Conservation (phyloP, 139 green algal species). For the Eudorina sp. region DNA sequence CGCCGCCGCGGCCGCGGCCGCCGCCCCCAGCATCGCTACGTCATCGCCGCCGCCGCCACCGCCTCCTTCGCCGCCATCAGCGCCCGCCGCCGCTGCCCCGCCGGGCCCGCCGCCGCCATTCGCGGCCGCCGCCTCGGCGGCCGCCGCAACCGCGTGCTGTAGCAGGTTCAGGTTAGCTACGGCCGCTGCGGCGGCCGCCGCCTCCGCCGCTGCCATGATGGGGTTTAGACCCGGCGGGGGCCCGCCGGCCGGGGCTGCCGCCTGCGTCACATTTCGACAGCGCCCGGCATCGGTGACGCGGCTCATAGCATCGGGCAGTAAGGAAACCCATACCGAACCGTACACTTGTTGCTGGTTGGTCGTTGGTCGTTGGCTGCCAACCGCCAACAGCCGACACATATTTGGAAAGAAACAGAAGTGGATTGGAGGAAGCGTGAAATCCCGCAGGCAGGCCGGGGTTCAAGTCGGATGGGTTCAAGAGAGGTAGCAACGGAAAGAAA, state of each 20-base stretch:
- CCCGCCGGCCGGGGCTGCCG: background rate
- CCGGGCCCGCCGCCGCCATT: background rate
- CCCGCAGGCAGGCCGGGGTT: too few species aligned
- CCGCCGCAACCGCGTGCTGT: background rate
- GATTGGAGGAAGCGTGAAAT: too few species aligned
- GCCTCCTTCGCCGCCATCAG: background rate
- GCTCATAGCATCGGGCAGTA: too few species aligned
- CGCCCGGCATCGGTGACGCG: too few species aligned
- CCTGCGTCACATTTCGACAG: background rate
- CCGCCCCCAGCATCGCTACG: background rate
- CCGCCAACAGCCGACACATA: too few species aligned
- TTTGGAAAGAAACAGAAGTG: too few species aligned
- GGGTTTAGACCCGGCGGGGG: background rate
- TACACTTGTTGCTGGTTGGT: too few species aligned
- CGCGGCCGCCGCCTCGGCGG: conserved; percentile 4
- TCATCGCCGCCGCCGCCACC: background rate
- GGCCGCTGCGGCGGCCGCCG: conserved; percentile 11
- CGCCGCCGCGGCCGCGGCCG: background rate
- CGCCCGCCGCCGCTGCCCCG: background rate
- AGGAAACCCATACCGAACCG: too few species aligned
- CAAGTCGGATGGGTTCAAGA: too few species aligned
- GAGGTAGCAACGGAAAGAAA: too few species aligned
- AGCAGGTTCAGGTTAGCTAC: conserved; percentile 7
- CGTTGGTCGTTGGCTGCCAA: too few species aligned
- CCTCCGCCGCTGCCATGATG: conserved; percentile 26